phyloP scores from a whole-genome alignment of 805 yeast species.

The Danielozyma ontarioensis region DNA sequence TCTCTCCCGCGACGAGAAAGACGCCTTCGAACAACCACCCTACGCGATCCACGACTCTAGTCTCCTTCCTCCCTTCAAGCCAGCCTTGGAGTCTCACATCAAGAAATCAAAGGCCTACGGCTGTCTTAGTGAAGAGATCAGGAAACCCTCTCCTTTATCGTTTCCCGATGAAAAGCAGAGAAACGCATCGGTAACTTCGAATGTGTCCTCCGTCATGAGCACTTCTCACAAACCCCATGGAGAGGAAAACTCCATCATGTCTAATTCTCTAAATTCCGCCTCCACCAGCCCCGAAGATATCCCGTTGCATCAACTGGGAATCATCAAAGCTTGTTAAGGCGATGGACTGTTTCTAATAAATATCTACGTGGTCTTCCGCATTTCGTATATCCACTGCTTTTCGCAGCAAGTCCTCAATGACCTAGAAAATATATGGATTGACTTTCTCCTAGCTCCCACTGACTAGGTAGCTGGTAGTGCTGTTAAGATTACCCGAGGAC shows the following conservation, averaged over 20 bases:
- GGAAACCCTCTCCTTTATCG: background rate
- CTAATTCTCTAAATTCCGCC: background rate
- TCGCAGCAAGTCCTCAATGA: too few relatives aligned
- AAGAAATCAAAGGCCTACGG: background rate
- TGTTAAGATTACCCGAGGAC: too few relatives aligned
- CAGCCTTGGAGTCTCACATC: background rate
- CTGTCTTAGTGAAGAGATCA: background rate
- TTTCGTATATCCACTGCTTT: too few relatives aligned
- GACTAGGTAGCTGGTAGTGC: too few relatives aligned
- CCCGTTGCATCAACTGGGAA: background rate
- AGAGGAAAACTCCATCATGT: background rate
- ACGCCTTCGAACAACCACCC: too few relatives aligned
- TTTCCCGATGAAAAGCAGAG: background rate
- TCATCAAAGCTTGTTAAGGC: too few relatives aligned
- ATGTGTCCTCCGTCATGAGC: conserved; percentile 16
- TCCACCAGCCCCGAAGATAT: background rate
- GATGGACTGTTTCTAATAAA: too few relatives aligned
- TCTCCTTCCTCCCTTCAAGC: background rate
- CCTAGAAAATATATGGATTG: too few relatives aligned
- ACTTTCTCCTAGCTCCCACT: too few relatives aligned
- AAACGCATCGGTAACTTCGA: conserved; percentile 8
- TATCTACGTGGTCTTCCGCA: too few relatives aligned
- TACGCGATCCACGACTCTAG: background rate
- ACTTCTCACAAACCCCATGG: conserved; percentile 3
- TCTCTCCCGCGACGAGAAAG: background rate